A percentile compares a stretch with the other conserved stretches of the same genome.
These are phyloP conservation scores for Tolypocladium ovalisporum DNA, from an alignment of 2,329 filamentous ascomycete genomes.

Conservation along the genomic window DNA sequence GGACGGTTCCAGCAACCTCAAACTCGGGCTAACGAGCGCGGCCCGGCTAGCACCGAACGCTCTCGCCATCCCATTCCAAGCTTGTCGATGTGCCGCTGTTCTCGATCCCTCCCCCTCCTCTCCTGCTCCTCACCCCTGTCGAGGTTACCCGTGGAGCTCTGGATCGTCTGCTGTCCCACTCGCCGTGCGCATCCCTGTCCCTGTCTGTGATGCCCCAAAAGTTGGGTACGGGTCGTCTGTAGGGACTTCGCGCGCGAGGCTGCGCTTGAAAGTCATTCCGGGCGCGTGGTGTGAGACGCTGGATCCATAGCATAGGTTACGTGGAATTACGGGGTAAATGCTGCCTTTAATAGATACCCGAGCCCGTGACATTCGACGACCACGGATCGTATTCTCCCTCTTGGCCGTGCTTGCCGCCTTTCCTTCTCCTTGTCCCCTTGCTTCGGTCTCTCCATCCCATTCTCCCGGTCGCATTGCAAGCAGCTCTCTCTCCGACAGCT, in stretches of 20 bases:
- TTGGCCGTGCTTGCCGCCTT: background rate
- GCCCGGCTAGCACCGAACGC: background rate
- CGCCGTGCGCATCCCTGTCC: background rate
- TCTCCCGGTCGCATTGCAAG: background rate
- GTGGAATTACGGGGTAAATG: background rate
- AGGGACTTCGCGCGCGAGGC: background rate
- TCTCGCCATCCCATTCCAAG: background rate
- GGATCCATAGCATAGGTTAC: background rate
- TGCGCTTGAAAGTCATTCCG: background rate
- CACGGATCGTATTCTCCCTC: background rate
- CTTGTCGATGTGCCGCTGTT: background rate
- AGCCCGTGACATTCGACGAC: background rate
- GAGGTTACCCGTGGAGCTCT: background rate
- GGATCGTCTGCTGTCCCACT: background rate
- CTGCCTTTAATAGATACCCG: background rate
- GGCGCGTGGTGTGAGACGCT: background rate
- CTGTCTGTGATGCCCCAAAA: background rate
- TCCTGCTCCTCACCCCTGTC: background rate
- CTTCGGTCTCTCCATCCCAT: background rate
- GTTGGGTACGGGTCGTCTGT: background rate
- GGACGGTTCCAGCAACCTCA: background rate
- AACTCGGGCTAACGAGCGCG: background rate
- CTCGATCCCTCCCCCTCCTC: background rate
- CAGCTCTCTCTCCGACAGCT: background rate
- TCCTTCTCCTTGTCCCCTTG: background rate